phyloP scores from a whole-genome alignment of 257 asterid species.

The Nicotiana benthamiana region DNA sequence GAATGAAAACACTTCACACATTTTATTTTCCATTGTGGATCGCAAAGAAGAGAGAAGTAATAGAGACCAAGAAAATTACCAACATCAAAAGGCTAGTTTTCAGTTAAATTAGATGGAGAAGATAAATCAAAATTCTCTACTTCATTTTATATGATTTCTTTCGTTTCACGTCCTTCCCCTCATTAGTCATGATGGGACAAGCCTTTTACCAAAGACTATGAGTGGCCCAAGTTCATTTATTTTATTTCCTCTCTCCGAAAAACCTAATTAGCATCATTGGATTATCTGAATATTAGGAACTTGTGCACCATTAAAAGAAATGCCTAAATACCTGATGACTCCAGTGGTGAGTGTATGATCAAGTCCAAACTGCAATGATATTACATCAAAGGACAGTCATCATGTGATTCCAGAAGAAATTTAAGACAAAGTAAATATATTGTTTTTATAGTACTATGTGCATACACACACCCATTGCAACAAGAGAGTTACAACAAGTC shows the following conservation, averaged over 20 bases:
- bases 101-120: not conserved
- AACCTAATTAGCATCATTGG: not conserved
- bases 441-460: no score
- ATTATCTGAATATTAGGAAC: not conserved
- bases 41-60: not conserved
- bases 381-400: slow-evolving; percentile 4
- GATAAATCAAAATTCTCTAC: not conserved
- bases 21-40: not conserved
- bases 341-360: slow-evolving; percentile 99
- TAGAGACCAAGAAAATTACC: not conserved
- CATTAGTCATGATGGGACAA: not conserved
- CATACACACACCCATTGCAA: not conserved
- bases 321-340: slow-evolving; percentile 74
- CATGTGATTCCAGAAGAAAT: not conserved
- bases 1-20: not conserved
- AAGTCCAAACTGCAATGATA: slow-evolving; percentile 81
- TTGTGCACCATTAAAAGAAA: slow-evolving; percentile 8
- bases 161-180: not conserved
- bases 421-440: not conserved
- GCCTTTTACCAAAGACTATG: not conserved
- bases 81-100: not conserved
- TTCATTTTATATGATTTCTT: not conserved
- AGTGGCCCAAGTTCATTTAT: not conserved
- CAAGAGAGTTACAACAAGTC: not conserved
- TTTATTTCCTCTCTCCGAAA: not conserved